Evolutionary conservation across 2,329 filamentous ascomycete genomes (phyloP).

Genomic region (Xylariales sp.): DNA sequence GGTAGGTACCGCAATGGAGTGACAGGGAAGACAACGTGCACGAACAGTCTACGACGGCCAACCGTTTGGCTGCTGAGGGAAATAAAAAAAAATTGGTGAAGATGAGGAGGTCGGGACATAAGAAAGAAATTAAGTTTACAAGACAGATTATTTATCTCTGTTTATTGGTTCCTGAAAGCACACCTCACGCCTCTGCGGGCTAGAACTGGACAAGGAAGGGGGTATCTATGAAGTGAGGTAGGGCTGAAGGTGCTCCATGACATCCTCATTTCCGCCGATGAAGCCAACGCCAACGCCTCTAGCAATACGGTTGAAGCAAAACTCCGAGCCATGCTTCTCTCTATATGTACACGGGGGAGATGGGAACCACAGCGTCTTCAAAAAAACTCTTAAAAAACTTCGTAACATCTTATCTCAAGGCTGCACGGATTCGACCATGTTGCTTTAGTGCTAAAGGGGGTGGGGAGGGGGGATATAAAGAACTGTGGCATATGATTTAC

Average conservation of each 20-base stretch:
- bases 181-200: not conserved
- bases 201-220: not conserved
- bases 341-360: not conserved
- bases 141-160: not conserved
- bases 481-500: not conserved
- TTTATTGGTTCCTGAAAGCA: not conserved
- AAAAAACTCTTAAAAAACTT: not conserved
- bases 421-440: not conserved
- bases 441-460: not conserved
- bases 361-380: not conserved
- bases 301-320: not conserved
- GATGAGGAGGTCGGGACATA: too few species aligned
- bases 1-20: too few species aligned
- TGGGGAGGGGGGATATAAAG: too few species aligned
- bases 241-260: not conserved
- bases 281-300: not conserved
- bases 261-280: not conserved
- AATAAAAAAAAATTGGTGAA: too few species aligned
- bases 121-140: too few species aligned
- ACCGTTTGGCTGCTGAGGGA: too few species aligned
- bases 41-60: too few species aligned
- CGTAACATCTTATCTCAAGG: not conserved
- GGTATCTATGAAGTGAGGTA: not conserved
- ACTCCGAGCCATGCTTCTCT: not conserved
- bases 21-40: too few species aligned